Evolutionary conservation across 2,329 filamentous ascomycete species (phyloP).

Genomic region (Metarhizium humberi): DNA sequence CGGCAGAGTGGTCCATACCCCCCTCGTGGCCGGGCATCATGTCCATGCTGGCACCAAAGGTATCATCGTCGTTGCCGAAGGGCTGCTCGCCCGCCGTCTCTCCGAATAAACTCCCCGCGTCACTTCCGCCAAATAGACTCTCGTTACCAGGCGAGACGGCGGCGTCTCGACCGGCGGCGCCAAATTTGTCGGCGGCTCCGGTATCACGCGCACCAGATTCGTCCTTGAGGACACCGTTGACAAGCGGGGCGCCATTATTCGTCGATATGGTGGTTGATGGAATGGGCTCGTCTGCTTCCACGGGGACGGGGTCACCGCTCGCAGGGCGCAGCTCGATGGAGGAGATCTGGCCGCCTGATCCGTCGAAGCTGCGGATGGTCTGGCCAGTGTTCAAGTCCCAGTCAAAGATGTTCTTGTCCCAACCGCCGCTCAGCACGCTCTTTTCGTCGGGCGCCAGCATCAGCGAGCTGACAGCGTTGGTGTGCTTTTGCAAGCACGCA

Average conservation of each 20-base stretch:
- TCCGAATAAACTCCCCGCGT: slow-evolving; percentile 78
- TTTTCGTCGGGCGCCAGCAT: slow-evolving; percentile 75
- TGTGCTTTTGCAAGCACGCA: slow-evolving; percentile 69
- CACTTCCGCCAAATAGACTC: slow-evolving; percentile 75
- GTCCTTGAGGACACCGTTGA: slow-evolving; percentile 37
- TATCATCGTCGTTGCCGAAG: slow-evolving; percentile 77
- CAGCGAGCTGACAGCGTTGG: slow-evolving; percentile 83
- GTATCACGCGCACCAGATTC: slow-evolving; percentile 6
- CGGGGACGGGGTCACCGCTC: slow-evolving; percentile 65
- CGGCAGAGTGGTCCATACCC: slow-evolving; percentile 31
- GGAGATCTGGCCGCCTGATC: slow-evolving; percentile 75
- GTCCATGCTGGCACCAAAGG: slow-evolving; percentile 68
- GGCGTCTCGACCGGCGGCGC: slow-evolving; percentile 34
- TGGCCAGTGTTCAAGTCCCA: slow-evolving; percentile 91
- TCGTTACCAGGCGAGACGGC: slow-evolving; percentile 61
- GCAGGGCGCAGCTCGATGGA: slow-evolving; percentile 77
- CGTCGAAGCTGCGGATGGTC: slow-evolving; percentile 65
- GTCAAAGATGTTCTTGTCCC: slow-evolving; percentile 90
- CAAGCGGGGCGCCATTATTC: slow-evolving; percentile 57
- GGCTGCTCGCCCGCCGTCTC: slow-evolving; percentile 53
- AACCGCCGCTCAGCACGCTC: slow-evolving; percentile 83
- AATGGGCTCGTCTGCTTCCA: slow-evolving; percentile 52
- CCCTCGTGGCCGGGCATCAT: slow-evolving; percentile 32
- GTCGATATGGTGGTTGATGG: slow-evolving; percentile 63
- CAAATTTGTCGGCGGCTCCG: slow-evolving; percentile 14